Evolutionary conservation across 2,329 filamentous ascomycete genomes (phyloP).

Genomic region (Phialemoniopsis sp.): DNA sequence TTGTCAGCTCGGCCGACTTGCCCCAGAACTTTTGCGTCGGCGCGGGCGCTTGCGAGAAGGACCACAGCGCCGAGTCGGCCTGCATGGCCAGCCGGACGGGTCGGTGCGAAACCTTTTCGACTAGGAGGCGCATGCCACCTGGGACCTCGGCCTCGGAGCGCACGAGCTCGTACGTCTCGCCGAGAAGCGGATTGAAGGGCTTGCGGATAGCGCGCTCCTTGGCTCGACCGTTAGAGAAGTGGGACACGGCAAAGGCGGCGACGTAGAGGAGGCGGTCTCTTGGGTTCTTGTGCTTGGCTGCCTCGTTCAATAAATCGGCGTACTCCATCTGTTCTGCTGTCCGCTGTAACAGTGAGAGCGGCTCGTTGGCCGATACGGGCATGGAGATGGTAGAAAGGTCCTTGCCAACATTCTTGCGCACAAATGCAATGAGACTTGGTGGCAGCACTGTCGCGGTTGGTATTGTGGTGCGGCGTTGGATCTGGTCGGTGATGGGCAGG

Average conservation of each 20-base stretch:
- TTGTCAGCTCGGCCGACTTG: conserved; percentile 91
- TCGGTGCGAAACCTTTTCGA: conserved; percentile 91
- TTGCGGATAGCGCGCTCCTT: conserved; percentile 93
- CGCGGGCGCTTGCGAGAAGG: conserved; percentile 78
- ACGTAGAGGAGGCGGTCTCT: conserved; percentile 77
- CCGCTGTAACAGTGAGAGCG: conserved; percentile 81
- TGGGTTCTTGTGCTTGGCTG: conserved; percentile 55
- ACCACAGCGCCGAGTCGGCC: conserved; percentile 83
- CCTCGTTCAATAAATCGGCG: conserved; percentile 74
- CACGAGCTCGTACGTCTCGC: conserved; percentile 91
- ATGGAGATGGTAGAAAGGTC: conserved; percentile 95
- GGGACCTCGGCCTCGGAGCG: conserved; percentile 71
- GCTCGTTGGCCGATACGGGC: conserved; percentile 96
- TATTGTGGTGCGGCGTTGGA: conserved; percentile 67
- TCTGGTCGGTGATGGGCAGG: conserved; percentile 63
- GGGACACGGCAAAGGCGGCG: conserved; percentile 84
- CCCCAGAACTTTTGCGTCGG: conserved; percentile 98
- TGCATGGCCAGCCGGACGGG: conserved; percentile 92
- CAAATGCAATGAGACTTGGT: conserved; percentile 87
- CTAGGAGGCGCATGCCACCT: conserved; percentile 81
- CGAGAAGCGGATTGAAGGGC: conserved; percentile 94
- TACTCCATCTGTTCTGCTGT: conserved; percentile 91
- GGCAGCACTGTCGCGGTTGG: conserved; percentile 72
- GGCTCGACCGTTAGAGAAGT: conserved; percentile 75
- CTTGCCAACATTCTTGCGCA: conserved; percentile 97